Base-by-base conservation (phyloP, 495 filamentous ascomycete species). In the Pseudoneurospora amorphoporcata region DNA sequence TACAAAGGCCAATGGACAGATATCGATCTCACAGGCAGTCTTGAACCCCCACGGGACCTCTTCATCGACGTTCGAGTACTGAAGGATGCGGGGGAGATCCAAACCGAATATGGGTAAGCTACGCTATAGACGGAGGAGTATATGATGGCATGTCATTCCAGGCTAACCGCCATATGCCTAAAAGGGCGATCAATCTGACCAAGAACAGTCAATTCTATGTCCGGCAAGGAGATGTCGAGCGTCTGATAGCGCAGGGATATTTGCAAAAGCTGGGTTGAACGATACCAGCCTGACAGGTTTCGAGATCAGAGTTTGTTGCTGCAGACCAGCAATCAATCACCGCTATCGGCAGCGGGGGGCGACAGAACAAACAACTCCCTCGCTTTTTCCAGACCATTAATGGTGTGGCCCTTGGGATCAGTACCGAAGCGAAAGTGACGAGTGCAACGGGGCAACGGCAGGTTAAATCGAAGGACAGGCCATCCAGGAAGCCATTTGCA, bases 1-100 rank as follows among this genome's bases (percentile, higher is more conserved):
- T 98, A 97, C 82, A 99, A 99, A 81, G 96, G 96, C 1, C 94
- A 97, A 76, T 99, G 95, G 95, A 98, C 95, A 32, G 96, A 99
- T 81, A 91, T 99, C 70, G 96, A 99, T 82, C 83, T 99, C 71
- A 98, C 95, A 16, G 96, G 96, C 58, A 94, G 92, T 75, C 85
- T 99, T 79, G 94, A 98, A 78, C 96, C 96, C 41, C 95, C 96
- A 39, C 89, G 88, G 78, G 96, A 99, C 84, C 82, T 99, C 69
- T 99, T 99, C 79, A 96, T 99, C 79, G 96, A 99, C 82, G 96
- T 99, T 69, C 85, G 96, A 71, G 96, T 98, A 70, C 81, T 99
- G 74, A 97, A 95, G 79, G 95, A 99, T 84, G 96, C 95, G 58
- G 96, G 96, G 35, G 95, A 98, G 85, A 97, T 99, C 74, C 95